Evolutionary conservation across 805 yeast species (phyloP), one percentile per base, ranked within the genome.

Genomic region (Suhomyces vadensis): DNA sequence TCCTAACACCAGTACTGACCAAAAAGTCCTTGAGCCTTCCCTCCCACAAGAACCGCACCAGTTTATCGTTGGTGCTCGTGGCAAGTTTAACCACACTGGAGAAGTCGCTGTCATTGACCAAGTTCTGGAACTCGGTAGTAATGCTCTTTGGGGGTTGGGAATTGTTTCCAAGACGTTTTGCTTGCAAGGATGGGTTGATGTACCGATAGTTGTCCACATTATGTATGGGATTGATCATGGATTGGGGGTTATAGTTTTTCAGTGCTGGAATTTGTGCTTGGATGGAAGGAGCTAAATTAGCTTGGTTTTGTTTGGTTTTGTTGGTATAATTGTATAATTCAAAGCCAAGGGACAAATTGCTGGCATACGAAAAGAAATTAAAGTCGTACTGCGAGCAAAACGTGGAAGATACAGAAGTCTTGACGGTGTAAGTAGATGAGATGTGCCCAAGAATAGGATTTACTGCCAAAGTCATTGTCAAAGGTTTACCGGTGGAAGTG

Each of bases 361-460:
- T 86, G 51, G 87, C 86, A 56, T 92, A 91, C 0, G 98, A 92
- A 59, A 87, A 92, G 42, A 89, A 67, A 58, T 94, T 94, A 64
- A 94, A 92, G 57, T 88, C 96, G 57, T 89, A 91, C 46, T 85
- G 78, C 4, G 96, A 86, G 37, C 90, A 81, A 43, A 92, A 83
- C 0, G 95, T 84, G 1, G 92, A 80, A 23, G 79, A 76, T 2
- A 81, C 74, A 4, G 87, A 80, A 0, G 97, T 87, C 56, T 84
- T 83, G 25, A 90, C 88, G 1, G 96, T 81, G 60, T 91, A 94
- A 0, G 96, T 85, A 1, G 95, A 83, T 2, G 95, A 83, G 1
- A 94, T 65, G 52, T 90, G 91, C 2, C 99, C 99, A 59, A 92
- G 71, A 11, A 94, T 70, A 1, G 99, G 99, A 61, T 94, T 94